Conservation (phyloP, 495 filamentous ascomycete species). For the Tuber microsphaerosporum region DNA sequence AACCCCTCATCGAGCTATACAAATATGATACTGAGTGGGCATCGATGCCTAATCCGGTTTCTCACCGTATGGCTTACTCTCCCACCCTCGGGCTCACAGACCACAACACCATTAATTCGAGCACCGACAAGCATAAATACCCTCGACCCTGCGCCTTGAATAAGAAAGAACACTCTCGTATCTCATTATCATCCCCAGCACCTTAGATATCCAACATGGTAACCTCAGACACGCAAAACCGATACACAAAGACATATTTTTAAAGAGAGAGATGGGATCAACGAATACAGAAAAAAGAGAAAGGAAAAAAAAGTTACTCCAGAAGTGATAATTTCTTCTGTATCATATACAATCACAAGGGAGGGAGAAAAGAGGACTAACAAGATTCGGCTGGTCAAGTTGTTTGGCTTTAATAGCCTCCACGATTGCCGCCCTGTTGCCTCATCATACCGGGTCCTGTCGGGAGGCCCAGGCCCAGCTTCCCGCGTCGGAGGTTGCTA, state of each 20-base stretch:
- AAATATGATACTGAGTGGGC: not conserved
- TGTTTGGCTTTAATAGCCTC: constrained; percentile 17
- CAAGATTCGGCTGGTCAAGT: not conserved
- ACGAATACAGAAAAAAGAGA: not conserved
- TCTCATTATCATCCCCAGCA: not conserved
- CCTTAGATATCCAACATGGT: not conserved
- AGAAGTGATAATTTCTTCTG: not conserved
- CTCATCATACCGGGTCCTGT: constrained; percentile 45
- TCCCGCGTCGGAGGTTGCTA: constrained; percentile 10
- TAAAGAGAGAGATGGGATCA: not conserved
- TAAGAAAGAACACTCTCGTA: not conserved
- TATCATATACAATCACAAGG: not conserved
- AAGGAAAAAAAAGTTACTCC: not conserved
- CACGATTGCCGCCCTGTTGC: constrained; percentile 14
- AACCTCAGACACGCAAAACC: not conserved
- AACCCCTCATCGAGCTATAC: not conserved
- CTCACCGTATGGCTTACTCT: not conserved
- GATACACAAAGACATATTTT: not conserved
- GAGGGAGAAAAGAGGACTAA: not conserved
- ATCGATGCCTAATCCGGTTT: not conserved
- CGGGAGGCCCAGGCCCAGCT: constrained; percentile 45
- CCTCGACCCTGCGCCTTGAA: not conserved
- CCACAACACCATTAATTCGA: not conserved
- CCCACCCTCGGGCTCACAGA: not conserved
- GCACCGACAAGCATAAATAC: not conserved